Percentiles rank a stretch among this genome's conserved stretches.
Evolutionary conservation across 1,139 yeast species (phyloP).

Genomic region (Taphrina communis): DNA sequence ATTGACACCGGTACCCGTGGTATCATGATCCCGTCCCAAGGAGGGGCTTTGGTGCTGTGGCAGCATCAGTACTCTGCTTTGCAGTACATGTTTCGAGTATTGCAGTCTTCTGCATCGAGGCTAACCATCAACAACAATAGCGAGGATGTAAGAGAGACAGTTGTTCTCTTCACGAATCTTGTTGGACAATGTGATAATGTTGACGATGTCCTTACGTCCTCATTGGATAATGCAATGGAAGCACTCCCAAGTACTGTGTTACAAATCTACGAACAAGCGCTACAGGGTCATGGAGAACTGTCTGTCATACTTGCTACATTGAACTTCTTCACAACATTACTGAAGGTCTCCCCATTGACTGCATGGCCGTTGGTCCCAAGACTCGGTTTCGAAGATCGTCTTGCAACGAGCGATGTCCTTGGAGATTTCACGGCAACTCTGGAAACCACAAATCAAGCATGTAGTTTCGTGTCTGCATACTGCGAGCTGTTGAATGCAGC

Average conservation of each 20-base stretch:
- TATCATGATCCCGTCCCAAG: constrained; percentile 8
- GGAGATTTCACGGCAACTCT: constrained; percentile 68
- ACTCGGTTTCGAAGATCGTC: constrained; percentile 58
- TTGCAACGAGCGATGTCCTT: constrained; percentile 52
- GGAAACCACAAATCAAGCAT: constrained; percentile 63
- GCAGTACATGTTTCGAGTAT: constrained; percentile 21
- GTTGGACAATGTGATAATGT: constrained; percentile 19
- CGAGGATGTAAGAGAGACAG: constrained; percentile 14
- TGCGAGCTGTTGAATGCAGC: not conserved
- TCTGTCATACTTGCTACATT: constrained; percentile 1
- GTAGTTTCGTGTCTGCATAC: constrained; percentile 51
- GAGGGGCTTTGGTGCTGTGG: constrained; percentile 23
- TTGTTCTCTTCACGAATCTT: constrained; percentile 19
- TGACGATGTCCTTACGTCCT: constrained; percentile 13
- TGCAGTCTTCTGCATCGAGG: constrained; percentile 21
- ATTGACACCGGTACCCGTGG: constrained; percentile 23
- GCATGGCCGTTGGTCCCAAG: constrained; percentile 65
- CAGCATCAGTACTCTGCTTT: constrained; percentile 22
- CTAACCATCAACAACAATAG: constrained; percentile 18
- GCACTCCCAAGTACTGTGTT: constrained; percentile 17
- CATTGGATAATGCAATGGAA: constrained; percentile 9
- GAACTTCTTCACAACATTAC: constrained; percentile 16
- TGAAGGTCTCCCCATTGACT: constrained; percentile 59
- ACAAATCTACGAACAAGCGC: constrained; percentile 30
- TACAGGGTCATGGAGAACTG: constrained; percentile 3